These are phyloP conservation scores for Dianthus caryophyllus DNA, from an alignment of 148 eudicot genomes.

Conservation along the genomic window DNA sequence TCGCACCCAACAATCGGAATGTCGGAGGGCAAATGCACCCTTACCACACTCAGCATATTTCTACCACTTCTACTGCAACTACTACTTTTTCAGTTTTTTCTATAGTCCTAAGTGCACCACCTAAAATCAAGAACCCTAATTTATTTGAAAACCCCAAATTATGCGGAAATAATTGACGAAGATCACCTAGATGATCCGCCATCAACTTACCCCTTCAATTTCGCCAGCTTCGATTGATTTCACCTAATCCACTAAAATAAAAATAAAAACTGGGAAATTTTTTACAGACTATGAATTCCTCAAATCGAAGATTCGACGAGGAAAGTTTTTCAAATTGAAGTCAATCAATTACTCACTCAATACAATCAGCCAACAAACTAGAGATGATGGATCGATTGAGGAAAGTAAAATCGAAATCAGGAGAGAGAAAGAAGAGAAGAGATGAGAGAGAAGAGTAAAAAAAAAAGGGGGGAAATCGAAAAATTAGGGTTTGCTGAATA, in stretches of 20 bases:
- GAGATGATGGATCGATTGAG: constrained; percentile 16
- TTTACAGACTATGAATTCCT: no score
- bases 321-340: neutral
- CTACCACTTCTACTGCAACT: constrained; percentile 33
- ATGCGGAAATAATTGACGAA: constrained; percentile 41
- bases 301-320: constrained; percentile 1
- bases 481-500: constrained; percentile 53
- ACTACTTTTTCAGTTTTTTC: constrained; percentile 9
- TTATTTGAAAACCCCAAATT: constrained; percentile 6
- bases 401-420: constrained; percentile 17
- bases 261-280: no score
- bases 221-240: constrained; percentile 1
- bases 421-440: neutral
- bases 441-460: constrained; percentile 1
- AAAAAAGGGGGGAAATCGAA: constrained; percentile 25
- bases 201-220: constrained; percentile 34
- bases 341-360: constrained; percentile 7
- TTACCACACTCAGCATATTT: constrained; percentile 77
- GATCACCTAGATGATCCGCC: constrained; percentile 78
- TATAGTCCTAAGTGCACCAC: neutral
- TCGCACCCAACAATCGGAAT: constrained; percentile 97
- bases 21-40: constrained; percentile 94
- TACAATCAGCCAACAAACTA: neutral
- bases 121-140: constrained; percentile 20
- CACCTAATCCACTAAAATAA: neutral